Evolutionary conservation across 805 yeast species (phyloP), one percentile per base, ranked within the genome.

Genomic region (Starmerella khaoyaiensis): DNA sequence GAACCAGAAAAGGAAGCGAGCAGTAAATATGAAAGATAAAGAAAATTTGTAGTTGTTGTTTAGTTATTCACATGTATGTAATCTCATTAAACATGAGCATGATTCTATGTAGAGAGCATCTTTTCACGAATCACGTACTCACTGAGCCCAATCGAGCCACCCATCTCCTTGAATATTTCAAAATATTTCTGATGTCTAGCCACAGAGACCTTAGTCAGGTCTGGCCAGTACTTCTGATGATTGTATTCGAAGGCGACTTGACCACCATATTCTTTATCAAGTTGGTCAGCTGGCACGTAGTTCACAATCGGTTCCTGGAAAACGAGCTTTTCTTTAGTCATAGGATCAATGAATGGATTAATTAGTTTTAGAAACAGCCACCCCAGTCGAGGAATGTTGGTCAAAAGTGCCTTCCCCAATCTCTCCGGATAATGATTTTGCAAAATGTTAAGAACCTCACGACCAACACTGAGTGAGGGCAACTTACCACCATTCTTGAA

Each of bases 361-460:
- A 87, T 86, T 45, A 90, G 63, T 62, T 80, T 86, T 49, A 90
- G 63, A 52, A 90, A 90, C 8, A 94, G 76, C 81, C 94, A 80
- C 5, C 86, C 97, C 38, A 86, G 61, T 72, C 90, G 80, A 11
- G 97, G 97, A 47, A 90, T 84, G 59, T 90, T 87, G 33, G 93
- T 81, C 37, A 90, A 66, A 33, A 86, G 66, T 0, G 96, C 96
- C 55, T 77, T 79, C 27, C 99, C 99, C 42, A 90, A 67, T 52
- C 99, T 72, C 58, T 90, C 99, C 4, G 98, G 98, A 57, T 90
- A 90, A 59, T 90, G 99, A 10, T 93, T 84, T 61, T 90, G 99
- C 50, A 90, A 65, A 56, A 90, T 90, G 57, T 79, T 82, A 48
- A 90, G 67, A 22, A 87, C 97, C 60, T 84, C 94, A 55, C 86